Evolutionary conservation across 1,284 basidiomycete genomes (phyloP).

Genomic region (Fistulinella cinereoalba): DNA sequence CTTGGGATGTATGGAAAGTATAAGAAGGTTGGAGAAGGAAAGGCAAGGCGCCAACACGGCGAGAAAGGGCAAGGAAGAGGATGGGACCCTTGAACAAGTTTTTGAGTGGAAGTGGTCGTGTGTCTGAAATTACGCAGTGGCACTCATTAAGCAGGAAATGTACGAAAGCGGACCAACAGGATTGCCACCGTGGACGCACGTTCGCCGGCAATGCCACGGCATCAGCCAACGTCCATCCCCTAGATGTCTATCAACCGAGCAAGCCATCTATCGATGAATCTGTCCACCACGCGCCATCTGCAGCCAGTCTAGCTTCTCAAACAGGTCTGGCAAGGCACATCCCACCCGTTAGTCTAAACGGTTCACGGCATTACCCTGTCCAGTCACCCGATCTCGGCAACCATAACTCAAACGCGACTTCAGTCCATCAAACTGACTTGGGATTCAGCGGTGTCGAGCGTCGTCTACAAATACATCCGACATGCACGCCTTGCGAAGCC

Average conservation of each 20-base stretch:
- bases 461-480: conserved; percentile 9
- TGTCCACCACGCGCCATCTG: conserved; percentile 4
- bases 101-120: conserved; percentile 34
- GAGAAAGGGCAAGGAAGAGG: conserved; percentile 17
- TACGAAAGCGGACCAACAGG: conserved; percentile 21
- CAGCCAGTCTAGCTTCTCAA: conserved; percentile 1
- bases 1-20: background rate
- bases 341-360: conserved; percentile 26
- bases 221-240: conserved; percentile 12
- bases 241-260: conserved; percentile 7
- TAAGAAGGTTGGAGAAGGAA: conserved; percentile 11
- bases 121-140: conserved; percentile 38
- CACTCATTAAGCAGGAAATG: conserved; percentile 20
- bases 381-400: conserved; percentile 9
- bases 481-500: conserved; percentile 1
- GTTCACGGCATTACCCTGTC: conserved; percentile 28
- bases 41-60: background rate
- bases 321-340: conserved; percentile 13
- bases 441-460: conserved; percentile 1
- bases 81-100: conserved; percentile 18
- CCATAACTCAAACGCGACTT: background rate
- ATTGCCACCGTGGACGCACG: conserved; percentile 39
- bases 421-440: background rate
- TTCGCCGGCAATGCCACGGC: conserved; percentile 36
- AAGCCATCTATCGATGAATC: conserved; percentile 13